Evolutionary conservation across 1,284 basidiomycete species (phyloP).

Genomic region (Marasmius fiardii): DNA sequence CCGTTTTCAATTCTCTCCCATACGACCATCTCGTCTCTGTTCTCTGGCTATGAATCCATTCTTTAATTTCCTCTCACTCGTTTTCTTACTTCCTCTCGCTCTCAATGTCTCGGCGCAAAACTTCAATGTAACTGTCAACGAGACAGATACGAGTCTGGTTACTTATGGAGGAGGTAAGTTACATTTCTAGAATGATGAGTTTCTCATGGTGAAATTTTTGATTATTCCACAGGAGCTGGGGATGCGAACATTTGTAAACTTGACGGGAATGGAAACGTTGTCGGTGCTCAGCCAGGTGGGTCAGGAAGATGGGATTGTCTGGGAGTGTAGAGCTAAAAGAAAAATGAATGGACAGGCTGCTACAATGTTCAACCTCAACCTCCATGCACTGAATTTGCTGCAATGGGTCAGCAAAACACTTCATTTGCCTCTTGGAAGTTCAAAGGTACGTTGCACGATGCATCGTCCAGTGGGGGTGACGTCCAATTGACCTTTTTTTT

Average conservation of each 20-base stretch:
- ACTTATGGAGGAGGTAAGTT: background rate
- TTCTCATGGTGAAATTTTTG: background rate
- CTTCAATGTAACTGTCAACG: background rate
- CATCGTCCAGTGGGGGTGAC: background rate
- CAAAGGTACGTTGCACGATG: background rate
- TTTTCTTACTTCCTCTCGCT: too few species aligned
- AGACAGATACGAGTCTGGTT: background rate
- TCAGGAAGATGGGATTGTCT: background rate
- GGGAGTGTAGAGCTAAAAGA: background rate
- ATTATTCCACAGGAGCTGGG: background rate
- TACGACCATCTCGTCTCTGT: too few species aligned
- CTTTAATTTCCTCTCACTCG: too few species aligned
- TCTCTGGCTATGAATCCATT: too few species aligned
- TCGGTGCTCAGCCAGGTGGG: background rate
- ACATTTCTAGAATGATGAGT: background rate
- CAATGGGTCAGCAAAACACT: background rate
- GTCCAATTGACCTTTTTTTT: too few species aligned
- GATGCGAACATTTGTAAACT: background rate
- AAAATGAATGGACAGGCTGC: background rate
- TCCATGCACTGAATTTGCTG: slow-evolving; percentile 1
- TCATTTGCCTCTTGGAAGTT: background rate
- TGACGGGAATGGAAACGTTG: background rate
- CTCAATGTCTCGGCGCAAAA: background rate
- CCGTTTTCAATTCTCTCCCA: too few species aligned
- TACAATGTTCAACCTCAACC: background rate